Base-by-base conservation (phyloP, 75 land plant species). In the Gnetum montanum region DNA sequence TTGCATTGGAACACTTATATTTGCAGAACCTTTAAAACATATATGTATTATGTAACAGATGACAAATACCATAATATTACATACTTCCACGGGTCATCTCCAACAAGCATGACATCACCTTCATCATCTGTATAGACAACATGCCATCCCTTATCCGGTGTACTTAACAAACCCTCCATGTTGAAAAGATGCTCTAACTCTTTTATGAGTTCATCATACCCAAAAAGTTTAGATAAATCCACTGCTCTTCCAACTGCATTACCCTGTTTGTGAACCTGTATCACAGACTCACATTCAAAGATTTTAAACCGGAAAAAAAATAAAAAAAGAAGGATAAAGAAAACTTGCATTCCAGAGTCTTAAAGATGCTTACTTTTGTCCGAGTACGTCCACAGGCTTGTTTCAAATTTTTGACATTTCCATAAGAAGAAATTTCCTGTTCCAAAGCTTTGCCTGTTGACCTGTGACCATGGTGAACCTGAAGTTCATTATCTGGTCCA, bases 71-170 rank as follows among this genome's bases (percentile, higher is more conserved):
- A 26, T 22, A 12, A 58, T 29, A 47, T 3, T 22, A 73, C 78
- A 34, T 58, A 89, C 95, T 66, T 49, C 95, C 95, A 89, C 4
- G 95, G 95, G 41, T 89, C 90, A 68, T 90, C 91, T 31, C 95
- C 88, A 38, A 80, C 96, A 20, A 83, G 88, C 83, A 90, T 87
- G 61, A 83, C 67, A 47, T 90, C 96, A 34, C 75, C 75, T 70
- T 90, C 96, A 58, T 79, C 75, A 62, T 90, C 96, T 10, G 87
- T 86, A 66, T 83, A 90, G 45, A 86, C 74, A 34, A 90, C 71
- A 50, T 66, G 68, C 96, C 96, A 90, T 13, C 94, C 94, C 53
- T 72, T 69, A 23, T 65, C 60, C 13, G 73, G 68, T 26, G 78
- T 70, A 20, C 63, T 49, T 51, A 87, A 54, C 45, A 68, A 78